phyloP scores from a whole-genome alignment of 2,329 filamentous ascomycete genomes.

The Fragosphaeria purpurea region DNA sequence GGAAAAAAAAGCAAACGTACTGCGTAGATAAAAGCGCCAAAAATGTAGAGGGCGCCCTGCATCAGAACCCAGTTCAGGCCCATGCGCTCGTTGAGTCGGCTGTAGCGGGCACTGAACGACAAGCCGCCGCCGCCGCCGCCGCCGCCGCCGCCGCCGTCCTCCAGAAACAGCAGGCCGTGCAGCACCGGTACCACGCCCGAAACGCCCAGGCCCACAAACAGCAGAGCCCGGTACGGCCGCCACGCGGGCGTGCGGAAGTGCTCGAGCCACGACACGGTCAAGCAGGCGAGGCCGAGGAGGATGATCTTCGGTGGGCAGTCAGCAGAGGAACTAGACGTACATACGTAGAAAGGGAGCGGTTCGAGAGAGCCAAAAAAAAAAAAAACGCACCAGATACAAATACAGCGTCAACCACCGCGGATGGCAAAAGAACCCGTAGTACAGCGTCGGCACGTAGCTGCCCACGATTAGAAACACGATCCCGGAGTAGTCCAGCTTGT shows the following conservation, averaged over 20 bases:
- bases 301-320: slow-evolving; percentile 50
- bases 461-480: slow-evolving; percentile 89
- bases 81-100: slow-evolving; percentile 59
- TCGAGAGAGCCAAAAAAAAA: too few relatives aligned
- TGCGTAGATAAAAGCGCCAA: slow-evolving; percentile 79
- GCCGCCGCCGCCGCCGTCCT: neutral
- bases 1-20: slow-evolving; percentile 33
- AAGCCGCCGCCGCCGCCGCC: too few relatives aligned
- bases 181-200: slow-evolving; percentile 76
- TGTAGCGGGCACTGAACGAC: slow-evolving; percentile 45
- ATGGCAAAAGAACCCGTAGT: slow-evolving; percentile 73
- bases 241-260: slow-evolving; percentile 74
- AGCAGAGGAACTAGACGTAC: too few relatives aligned
- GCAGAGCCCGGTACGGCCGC: slow-evolving; percentile 73
- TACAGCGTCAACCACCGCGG: slow-evolving; percentile 58
- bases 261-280: slow-evolving; percentile 67
- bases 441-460: slow-evolving; percentile 79
- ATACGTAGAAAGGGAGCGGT: too few relatives aligned
- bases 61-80: slow-evolving; percentile 70
- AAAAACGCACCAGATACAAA: slow-evolving; percentile 56
- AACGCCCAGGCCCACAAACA: slow-evolving; percentile 82
- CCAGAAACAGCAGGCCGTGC: slow-evolving; percentile 48
- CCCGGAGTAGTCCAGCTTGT: slow-evolving; percentile 88
- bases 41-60: slow-evolving; percentile 75
- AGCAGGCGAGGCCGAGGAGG: slow-evolving; percentile 65